Base-by-base conservation (phyloP, 208 protist species). In the Leishmania tarentolae region DNA sequence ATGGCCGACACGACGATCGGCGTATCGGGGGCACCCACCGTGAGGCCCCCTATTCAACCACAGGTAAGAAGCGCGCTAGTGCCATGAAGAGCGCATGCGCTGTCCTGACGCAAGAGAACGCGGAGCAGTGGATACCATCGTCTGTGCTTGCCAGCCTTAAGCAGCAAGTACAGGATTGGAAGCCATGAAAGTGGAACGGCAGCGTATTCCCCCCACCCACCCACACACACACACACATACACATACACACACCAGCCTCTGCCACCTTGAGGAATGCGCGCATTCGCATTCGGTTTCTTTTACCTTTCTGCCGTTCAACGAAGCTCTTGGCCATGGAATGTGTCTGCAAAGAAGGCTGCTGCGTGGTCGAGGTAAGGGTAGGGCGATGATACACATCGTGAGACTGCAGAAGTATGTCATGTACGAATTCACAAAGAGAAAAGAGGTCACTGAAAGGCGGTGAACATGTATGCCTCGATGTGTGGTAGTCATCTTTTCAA, bases 81-180 rank as follows among this genome's bases (percentile, higher is more conserved):
- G 59, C 70, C n/a, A 31, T 86, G 72, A 69, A 69, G 44, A 80
- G 73, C 53, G 78, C 61, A 47, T 70, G 68, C 52, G 63, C 82
- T 2, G 66, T 86, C n/a, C 52, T 86, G 57, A 82, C 77, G 19
- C 47, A 75, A 50, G 82, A 86, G 66, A 71, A 69, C 17, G 82
- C 63, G 17, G 82, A 82, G 78, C 65, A 82, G 35, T 86, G 82
- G 82, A 57, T 86, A 35, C 82, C 82, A 11, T 42, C 50, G 13
- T 13, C 44, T 31, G 46, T 71, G 8, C 31, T 86, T 15, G 47
- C 3, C 24, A 13, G 66, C 17, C 82, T 86, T 44, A 44, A 68
- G 47, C 61, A 42, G 42, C 75, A 69, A 42, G 75, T 69, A 42
- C 56, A 50, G 19, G 28, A 46, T 37, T 11, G 7, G 6, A 37